Conservation (phyloP, 495 filamentous ascomycete genomes). For the Lichina pygmaea region DNA sequence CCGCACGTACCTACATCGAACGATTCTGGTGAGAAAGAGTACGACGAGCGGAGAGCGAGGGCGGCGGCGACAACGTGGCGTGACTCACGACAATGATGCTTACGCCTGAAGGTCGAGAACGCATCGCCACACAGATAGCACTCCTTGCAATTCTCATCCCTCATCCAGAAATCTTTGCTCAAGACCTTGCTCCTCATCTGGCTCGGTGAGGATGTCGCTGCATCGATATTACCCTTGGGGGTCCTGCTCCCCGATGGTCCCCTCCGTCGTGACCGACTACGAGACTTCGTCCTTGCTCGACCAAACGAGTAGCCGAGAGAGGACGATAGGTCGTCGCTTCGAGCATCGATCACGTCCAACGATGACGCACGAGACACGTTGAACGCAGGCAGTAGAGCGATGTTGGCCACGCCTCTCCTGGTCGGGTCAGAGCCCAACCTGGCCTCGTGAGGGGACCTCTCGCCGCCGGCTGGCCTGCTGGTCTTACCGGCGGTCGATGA, state of each 20-base stretch:
- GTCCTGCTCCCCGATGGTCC: background rate
- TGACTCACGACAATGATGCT: constrained; percentile 73
- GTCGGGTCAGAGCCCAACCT: too few species aligned
- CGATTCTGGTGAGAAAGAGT: background rate
- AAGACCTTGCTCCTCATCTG: constrained; percentile 20
- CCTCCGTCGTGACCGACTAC: background rate
- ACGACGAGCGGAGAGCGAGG: background rate
- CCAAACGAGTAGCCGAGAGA: background rate
- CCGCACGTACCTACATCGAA: constrained; percentile 30
- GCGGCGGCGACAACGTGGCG: background rate
- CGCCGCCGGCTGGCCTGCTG: too few species aligned
- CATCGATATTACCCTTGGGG: background rate
- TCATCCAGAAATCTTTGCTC: constrained; percentile 97
- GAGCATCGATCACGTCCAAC: background rate
- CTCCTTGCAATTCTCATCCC: constrained; percentile 91
- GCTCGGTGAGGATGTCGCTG: background rate
- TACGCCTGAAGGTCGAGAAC: constrained; percentile 81
- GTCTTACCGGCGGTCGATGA: too few species aligned
- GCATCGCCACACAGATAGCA: constrained; percentile 78
- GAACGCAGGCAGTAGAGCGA: background rate
- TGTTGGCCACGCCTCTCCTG: background rate
- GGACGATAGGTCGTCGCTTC: background rate
- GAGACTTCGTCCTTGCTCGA: background rate
- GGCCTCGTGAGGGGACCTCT: too few species aligned
- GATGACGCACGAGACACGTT: background rate